A percentile compares a stretch with the other conserved stretches of the same genome.
Conservation (phyloP, 2,329 filamentous ascomycete genomes). For the Trichophyton rubrum region DNA sequence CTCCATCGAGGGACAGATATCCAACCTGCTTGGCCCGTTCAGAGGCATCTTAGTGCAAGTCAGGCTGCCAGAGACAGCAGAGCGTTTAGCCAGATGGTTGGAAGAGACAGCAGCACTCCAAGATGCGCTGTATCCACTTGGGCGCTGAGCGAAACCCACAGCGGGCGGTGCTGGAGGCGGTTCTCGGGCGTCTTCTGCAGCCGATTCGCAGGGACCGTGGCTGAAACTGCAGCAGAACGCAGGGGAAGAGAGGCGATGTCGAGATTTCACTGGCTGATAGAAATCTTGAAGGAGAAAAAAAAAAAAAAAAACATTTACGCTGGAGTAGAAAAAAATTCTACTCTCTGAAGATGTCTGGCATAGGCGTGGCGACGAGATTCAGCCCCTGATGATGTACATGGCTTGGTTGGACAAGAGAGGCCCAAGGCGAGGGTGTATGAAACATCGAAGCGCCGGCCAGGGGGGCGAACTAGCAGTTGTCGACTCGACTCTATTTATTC, state of each 20-base stretch:
- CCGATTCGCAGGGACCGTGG: neutral
- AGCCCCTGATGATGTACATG: neutral
- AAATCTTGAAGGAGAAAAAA: neutral
- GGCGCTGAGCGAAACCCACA: neutral
- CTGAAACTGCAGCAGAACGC: neutral
- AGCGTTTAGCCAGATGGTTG: neutral
- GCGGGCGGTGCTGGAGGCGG: neutral
- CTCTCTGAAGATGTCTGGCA: neutral
- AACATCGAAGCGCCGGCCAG: neutral
- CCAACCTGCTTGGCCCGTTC: neutral
- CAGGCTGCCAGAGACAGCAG: neutral
- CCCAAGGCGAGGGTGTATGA: neutral
- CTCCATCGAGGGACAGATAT: neutral
- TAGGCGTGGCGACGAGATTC: neutral
- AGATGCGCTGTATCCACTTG: constrained; percentile 1
- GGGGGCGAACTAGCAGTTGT: neutral
- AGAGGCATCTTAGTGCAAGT: neutral
- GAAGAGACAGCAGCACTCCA: neutral
- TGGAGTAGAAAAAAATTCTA: neutral
- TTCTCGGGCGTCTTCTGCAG: neutral
- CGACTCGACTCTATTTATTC: neutral
- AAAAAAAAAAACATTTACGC: neutral
- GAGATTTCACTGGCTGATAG: neutral
- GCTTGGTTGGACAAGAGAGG: neutral
- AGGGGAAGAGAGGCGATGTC: neutral